Conservation (phyloP, 2,329 filamentous ascomycete genomes). For the Aspergillus niger region DNA sequence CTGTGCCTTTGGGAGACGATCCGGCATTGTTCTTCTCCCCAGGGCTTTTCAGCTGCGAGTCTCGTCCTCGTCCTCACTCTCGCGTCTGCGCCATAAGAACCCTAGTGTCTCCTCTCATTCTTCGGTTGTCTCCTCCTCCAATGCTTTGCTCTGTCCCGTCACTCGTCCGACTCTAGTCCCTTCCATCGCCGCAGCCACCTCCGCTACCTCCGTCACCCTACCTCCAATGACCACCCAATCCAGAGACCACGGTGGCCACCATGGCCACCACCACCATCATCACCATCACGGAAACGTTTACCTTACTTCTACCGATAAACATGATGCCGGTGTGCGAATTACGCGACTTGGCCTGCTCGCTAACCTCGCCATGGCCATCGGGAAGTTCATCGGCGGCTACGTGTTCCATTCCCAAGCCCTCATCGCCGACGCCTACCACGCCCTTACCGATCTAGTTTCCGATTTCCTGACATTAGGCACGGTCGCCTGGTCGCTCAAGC, state of each 20-base stretch:
- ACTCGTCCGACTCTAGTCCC: conserved; percentile 6
- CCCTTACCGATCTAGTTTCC: conserved; percentile 90
- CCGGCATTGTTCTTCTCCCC: conserved; percentile 18
- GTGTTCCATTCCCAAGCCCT: conserved; percentile 93
- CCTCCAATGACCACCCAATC: conserved; percentile 47
- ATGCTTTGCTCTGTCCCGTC: conserved; percentile 15
- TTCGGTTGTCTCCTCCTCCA: conserved; percentile 12
- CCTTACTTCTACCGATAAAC: conserved; percentile 77
- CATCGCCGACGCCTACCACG: conserved; percentile 92
- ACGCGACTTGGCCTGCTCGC: conserved; percentile 85
- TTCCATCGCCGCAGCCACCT: conserved; percentile 18
- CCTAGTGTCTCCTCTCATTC: conserved; percentile 7
- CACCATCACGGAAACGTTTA: conserved; percentile 86
- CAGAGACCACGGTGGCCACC: conserved; percentile 48
- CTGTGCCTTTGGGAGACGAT: conserved; percentile 53
- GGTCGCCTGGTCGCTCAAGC: conserved; percentile 87
- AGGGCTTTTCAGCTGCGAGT: conserved; percentile 24
- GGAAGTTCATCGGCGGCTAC: conserved; percentile 90
- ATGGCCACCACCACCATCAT: conserved; percentile 62
- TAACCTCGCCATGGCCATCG: conserved; percentile 91
- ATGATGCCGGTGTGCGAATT: conserved; percentile 90
- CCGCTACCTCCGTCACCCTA: conserved; percentile 26
- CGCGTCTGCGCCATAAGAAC: conserved; percentile 18
- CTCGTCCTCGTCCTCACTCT: conserved; percentile 23
- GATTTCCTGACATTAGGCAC: conserved; percentile 93